Conservation (phyloP, 352 stramenopile genomes). For the Pythium coloratum region DNA sequence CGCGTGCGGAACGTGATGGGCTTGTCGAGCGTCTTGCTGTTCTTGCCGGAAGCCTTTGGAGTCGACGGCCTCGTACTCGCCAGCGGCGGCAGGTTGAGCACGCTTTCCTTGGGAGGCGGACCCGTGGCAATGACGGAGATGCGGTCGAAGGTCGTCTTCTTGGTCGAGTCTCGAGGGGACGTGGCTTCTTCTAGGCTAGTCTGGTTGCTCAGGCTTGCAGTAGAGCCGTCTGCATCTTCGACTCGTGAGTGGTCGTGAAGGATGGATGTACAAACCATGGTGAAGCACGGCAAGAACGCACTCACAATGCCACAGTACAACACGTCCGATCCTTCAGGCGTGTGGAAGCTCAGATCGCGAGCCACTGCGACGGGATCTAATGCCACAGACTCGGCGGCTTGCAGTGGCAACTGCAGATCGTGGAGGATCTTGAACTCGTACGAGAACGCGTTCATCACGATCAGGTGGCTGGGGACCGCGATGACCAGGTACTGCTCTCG, state of each 20-base stretch:
- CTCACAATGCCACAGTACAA: conserved; percentile 54
- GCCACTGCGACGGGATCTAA: conserved; percentile 44
- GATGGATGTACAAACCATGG: conserved; percentile 26
- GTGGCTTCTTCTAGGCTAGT: not conserved
- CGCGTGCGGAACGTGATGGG: conserved; percentile 79
- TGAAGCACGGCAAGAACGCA: conserved; percentile 73
- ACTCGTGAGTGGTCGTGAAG: conserved; percentile 1
- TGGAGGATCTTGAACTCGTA: conserved; percentile 57
- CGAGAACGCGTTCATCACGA: conserved; percentile 69
- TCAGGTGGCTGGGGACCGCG: conserved; percentile 44
- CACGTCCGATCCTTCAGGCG: conserved; percentile 18
- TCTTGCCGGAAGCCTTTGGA: conserved; percentile 32
- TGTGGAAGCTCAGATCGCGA: conserved; percentile 57
- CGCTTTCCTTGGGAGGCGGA: conserved; percentile 47
- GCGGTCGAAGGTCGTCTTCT: conserved; percentile 7
- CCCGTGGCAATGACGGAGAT: conserved; percentile 53
- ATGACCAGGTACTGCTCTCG: conserved; percentile 58
- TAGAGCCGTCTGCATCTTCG: not conserved
- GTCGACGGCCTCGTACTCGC: conserved; percentile 24
- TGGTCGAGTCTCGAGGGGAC: not conserved
- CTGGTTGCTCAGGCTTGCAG: conserved; percentile 16
- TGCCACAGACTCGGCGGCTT: not conserved
- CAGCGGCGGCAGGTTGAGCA: conserved; percentile 56
- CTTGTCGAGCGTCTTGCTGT: conserved; percentile 48
- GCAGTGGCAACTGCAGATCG: conserved; percentile 44